Evolutionary conservation across 2,329 filamentous ascomycete genomes (phyloP), one percentile per base, ranked within the genome.

Genomic region (Microdochium paspali): DNA sequence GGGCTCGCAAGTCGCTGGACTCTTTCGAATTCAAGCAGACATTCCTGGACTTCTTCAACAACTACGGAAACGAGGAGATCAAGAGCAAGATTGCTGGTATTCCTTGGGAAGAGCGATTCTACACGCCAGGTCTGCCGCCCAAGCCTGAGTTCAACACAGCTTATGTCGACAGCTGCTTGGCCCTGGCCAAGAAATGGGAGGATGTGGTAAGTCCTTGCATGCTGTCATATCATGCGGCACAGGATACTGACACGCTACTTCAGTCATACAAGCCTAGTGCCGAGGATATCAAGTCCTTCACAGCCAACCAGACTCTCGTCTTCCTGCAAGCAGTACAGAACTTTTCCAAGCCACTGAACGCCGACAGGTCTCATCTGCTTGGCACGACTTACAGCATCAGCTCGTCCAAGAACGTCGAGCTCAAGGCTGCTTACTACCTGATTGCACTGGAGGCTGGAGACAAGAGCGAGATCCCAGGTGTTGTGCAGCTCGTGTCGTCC

Each of bases 11-110:
- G 66, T 95, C 89, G 2, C 76, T 98, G 7, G 90, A 96, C 66
- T 94, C 88, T 2, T 95, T 87, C 58, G 88, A 97, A 60, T 98
- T 98, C 77, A 95, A 91, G 64, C 74, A 84, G 45, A 94, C 88
- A 1, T 83, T 96, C 46, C 64, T 95, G 30, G 79, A 86, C 53
- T 97, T 95, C 73, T 97, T 96, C 65, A 71, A 77, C 50, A 68
- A 68, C 2, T 68, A 77, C 2, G 76, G 75, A 24, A 87, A 95
- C 58, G 68, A 76, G 2, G 74, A 78, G 3, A 70, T 81, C 49
- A 71, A 74, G 62, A 74, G 81, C 54, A 84, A 85, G 57, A 73
- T 93, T 28, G 74, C 79, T 4, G 71, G 76, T 7, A 82, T 98
- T 44, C 87, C 96, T 64, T 98, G 93, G 93, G 83, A 97, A 50